Evolutionary conservation across 306 rosid species (phyloP), one percentile per base, ranked within the genome.

Genomic region (Rubus idaeus): DNA sequence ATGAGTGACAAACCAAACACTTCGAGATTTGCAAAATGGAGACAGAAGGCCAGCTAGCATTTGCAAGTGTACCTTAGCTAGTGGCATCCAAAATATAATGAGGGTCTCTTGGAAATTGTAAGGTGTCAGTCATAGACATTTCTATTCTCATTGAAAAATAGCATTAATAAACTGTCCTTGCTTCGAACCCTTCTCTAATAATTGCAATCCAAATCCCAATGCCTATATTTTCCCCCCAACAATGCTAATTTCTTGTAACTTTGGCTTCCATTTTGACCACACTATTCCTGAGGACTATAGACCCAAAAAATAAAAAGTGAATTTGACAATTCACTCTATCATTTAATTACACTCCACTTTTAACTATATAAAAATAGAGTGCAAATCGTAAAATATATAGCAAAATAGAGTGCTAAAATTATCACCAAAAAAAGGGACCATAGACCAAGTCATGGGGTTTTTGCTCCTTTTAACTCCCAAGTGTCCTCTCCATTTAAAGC

Each of bases 141-240:
- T 87, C 89, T 70, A 85, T 80, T 77, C 71, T 73, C 60, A 37
- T 62, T 67, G 71, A 16, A 41, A 20, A 67, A 80, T 55, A 1
- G 74, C 87, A 79, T 77, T 72, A 49, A 77, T 74, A 61, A 65
- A 70, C 52, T 70, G 82, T 17, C 37, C 39, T 35, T 5, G 37
- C 16, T 21, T 79, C 46, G 81, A 83, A 35, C 2, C 45, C 58
- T 11, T 64, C 45, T 71, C 80, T 76, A 77, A 79, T 80, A 78
- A 86, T 78, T 83, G 67, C 23, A 60, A 63, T 61, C 85, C 91
- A 88, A 91, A 89, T 89, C 88, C 92, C 94, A 75, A 91, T 75
- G 88, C 75, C 82, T 83, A 71, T 83, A 71, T 84, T 79, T 79
- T 44, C 65, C 87, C 82, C 51, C 84, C 52, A 66, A 8, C 37